phyloP scores from a whole-genome alignment of 768 basidiomycete species.

The Phlebiopsis gigantea region DNA sequence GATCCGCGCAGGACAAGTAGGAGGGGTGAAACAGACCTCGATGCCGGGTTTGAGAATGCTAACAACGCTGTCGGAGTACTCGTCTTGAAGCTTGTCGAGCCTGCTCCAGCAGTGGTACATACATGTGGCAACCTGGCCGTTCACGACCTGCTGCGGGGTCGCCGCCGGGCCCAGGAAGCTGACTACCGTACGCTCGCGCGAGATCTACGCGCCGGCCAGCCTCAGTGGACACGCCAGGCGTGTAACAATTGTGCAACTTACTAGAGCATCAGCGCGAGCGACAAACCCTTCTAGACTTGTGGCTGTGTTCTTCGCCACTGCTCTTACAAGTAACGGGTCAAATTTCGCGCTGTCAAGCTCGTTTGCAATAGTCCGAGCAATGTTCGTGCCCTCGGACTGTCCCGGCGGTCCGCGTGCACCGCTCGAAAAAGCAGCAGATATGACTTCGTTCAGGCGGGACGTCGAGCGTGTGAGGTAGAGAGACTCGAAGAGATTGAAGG shows the following conservation, averaged over 20 bases:
- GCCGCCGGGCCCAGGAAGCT: constrained; percentile 72
- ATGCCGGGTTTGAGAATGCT: constrained; percentile 50
- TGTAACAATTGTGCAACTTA: constrained; percentile 31
- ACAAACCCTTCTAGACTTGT: constrained; percentile 66
- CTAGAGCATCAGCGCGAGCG: constrained; percentile 61
- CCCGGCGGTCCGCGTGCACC: constrained; percentile 69
- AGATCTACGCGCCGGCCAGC: constrained; percentile 39
- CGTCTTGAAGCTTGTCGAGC: constrained; percentile 58
- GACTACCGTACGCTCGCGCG: constrained; percentile 73
- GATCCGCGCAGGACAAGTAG: background rate
- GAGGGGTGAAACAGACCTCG: constrained; percentile 38
- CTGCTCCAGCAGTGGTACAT: constrained; percentile 73
- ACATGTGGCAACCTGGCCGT: constrained; percentile 73
- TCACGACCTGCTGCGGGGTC: constrained; percentile 72
- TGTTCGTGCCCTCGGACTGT: constrained; percentile 66
- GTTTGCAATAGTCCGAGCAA: constrained; percentile 77
- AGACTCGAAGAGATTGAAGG: constrained; percentile 78
- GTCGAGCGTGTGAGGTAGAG: constrained; percentile 85
- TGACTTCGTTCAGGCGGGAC: constrained; percentile 77
- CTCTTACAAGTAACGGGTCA: constrained; percentile 80
- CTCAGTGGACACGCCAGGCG: background rate
- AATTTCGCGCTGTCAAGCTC: constrained; percentile 92
- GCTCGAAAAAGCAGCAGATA: constrained; percentile 71
- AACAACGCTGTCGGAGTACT: constrained; percentile 59
- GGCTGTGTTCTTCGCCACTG: constrained; percentile 71